A percentile compares a stretch with the other conserved stretches of the same genome.
These are phyloP conservation scores for Gyromitra esculenta DNA, from an alignment of 2,329 filamentous ascomycete genomes.

Conservation along the genomic window DNA sequence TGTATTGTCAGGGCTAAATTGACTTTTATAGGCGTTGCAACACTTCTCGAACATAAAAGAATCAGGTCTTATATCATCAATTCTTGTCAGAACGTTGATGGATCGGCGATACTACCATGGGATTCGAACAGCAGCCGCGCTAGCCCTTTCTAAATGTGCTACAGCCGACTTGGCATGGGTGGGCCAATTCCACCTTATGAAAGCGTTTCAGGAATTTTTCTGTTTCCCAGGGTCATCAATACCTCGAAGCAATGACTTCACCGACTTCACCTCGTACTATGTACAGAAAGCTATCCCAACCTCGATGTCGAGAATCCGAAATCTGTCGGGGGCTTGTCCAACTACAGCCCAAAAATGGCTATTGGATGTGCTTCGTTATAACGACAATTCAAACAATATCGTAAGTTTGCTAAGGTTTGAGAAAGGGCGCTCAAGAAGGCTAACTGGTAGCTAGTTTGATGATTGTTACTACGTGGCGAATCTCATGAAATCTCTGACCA, in stretches of 20 bases:
- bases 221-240: conserved; percentile 81
- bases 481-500: conserved; percentile 73
- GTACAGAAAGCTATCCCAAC: conserved; percentile 84
- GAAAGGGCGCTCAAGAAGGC: not conserved
- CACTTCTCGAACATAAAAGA: conserved; percentile 71
- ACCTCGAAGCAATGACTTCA: conserved; percentile 89
- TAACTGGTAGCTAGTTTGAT: conserved; percentile 69
- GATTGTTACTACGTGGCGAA: conserved; percentile 89
- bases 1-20: conserved; percentile 63
- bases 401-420: conserved; percentile 58
- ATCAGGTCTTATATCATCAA: conserved; percentile 80
- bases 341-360: conserved; percentile 82
- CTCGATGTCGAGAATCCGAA: conserved; percentile 80
- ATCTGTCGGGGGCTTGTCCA: conserved; percentile 79
- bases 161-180: conserved; percentile 76
- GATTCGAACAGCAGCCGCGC: conserved; percentile 84
- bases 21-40: conserved; percentile 79
- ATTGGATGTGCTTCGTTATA: conserved; percentile 87
- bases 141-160: conserved; percentile 79
- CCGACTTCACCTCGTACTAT: conserved; percentile 83
- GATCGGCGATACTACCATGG: conserved; percentile 93
- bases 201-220: conserved; percentile 86
- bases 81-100: conserved; percentile 87
- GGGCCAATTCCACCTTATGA: conserved; percentile 83
- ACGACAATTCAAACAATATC: conserved; percentile 89